Percentiles rank a stretch among this genome's conserved stretches.
Conservation (phyloP, 352 stramenopile species). For the Phytopythium mirpurense region DNA sequence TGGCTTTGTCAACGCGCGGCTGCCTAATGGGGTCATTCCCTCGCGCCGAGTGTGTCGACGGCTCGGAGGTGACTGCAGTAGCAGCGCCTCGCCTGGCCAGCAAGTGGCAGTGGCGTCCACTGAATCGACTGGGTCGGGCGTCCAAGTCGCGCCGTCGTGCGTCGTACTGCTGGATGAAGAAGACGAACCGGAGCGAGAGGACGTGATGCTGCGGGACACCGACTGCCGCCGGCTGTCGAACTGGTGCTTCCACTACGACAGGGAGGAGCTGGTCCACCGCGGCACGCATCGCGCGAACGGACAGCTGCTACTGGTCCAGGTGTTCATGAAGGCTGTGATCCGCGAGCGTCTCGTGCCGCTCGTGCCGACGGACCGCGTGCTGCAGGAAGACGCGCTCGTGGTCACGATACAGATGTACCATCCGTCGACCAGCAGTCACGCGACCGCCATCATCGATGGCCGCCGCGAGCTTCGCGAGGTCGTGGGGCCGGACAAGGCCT, state of each 20-base stretch:
- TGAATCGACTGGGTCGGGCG: not conserved
- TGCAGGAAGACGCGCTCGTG: constrained; percentile 48
- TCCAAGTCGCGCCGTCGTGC: constrained; percentile 26
- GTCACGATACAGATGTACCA: constrained; percentile 59
- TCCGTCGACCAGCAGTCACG: constrained; percentile 28
- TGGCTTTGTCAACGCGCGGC: constrained; percentile 22
- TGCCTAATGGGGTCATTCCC: constrained; percentile 13
- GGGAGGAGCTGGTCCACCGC: constrained; percentile 49
- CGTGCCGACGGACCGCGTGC: constrained; percentile 38
- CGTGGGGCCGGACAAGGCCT: constrained; percentile 42
- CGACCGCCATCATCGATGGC: constrained; percentile 24
- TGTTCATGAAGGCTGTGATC: constrained; percentile 49
- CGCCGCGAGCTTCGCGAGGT: constrained; percentile 50
- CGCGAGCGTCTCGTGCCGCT: constrained; percentile 18
- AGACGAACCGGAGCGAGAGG: constrained; percentile 13
- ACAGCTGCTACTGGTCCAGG: constrained; percentile 43
- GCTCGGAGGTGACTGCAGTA: not conserved
- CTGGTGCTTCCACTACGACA: constrained; percentile 42
- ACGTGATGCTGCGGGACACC: constrained; percentile 11
- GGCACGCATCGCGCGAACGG: constrained; percentile 56
- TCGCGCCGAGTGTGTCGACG: constrained; percentile 4
- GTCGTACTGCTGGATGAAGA: constrained; percentile 35
- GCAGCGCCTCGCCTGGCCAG: not conserved
- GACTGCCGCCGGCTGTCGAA: not conserved
- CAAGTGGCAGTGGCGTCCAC: not conserved